These are phyloP conservation scores for Setomelanomma holmii DNA, from an alignment of 2,329 filamentous ascomycete genomes.

Conservation along the genomic window DNA sequence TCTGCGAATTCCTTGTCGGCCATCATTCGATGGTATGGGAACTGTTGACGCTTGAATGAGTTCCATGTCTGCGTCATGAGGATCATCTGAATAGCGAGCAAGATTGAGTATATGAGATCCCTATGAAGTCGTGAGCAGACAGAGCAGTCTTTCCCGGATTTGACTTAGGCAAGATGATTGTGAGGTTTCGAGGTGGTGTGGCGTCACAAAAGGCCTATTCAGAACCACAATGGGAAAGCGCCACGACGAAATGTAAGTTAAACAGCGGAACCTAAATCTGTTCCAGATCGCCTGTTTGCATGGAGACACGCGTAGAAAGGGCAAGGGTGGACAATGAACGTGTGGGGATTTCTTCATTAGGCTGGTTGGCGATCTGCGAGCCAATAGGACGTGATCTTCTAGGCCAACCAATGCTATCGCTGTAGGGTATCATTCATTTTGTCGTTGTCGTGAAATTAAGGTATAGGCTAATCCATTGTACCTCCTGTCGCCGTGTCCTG, in stretches of 20 bases:
- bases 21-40: not conserved
- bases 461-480: not conserved
- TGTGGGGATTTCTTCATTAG: not conserved
- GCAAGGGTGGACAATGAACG: not conserved
- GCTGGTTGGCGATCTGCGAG: not conserved
- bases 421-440: slow-evolving; percentile 6
- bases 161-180: no score
- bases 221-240: not conserved
- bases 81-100: no score
- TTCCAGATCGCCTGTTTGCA: no score
- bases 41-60: not conserved
- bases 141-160: no score
- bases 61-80: not conserved
- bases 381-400: not conserved
- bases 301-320: no score
- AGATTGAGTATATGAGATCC: no score
- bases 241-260: no score
- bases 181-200: not conserved
- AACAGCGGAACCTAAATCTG: no score
- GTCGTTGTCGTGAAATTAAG: not conserved
- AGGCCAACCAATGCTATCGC: not conserved
- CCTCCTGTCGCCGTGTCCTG: not conserved
- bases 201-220: not conserved
- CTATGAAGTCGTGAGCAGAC: no score
- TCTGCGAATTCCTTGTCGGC: not conserved